phyloP scores from a whole-genome alignment of 2,329 filamentous ascomycete species.

The Pseudogymnoascus sp. region DNA sequence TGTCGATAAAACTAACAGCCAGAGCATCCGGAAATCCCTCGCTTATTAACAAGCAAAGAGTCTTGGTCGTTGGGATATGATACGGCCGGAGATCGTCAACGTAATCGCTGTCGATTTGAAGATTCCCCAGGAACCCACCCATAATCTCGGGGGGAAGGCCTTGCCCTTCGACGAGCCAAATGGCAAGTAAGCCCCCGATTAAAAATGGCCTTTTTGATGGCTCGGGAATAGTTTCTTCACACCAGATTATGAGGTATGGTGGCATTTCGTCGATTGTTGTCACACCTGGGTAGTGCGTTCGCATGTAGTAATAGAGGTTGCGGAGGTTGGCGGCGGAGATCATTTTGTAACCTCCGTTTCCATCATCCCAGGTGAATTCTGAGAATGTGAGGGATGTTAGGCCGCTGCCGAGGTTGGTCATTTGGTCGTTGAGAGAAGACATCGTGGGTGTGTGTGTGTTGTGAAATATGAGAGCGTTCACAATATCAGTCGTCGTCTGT shows the following conservation, averaged over 20 bases:
- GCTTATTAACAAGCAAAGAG: not conserved
- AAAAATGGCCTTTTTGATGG: not conserved
- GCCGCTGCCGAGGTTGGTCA: not conserved
- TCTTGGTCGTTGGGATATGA: not conserved
- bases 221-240: not conserved
- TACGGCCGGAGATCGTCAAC: not conserved
- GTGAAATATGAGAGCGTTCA: not conserved
- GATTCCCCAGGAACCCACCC: not conserved
- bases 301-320: not conserved
- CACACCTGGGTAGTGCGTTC: not conserved
- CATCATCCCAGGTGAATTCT: not conserved
- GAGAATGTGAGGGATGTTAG: not conserved
- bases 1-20: not conserved
- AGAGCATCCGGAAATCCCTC: not conserved
- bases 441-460: not conserved
- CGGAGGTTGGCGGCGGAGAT: not conserved
- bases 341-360: not conserved
- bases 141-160: not conserved
- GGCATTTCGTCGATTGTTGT: not conserved
- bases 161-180: not conserved
- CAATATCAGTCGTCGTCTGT: not conserved
- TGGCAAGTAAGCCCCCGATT: not conserved
- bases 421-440: not conserved
- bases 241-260: not conserved
- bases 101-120: not conserved